Evolutionary conservation across 495 filamentous ascomycete genomes (phyloP), one percentile per base, ranked within the genome.

Genomic region (Aspergillus campestris): DNA sequence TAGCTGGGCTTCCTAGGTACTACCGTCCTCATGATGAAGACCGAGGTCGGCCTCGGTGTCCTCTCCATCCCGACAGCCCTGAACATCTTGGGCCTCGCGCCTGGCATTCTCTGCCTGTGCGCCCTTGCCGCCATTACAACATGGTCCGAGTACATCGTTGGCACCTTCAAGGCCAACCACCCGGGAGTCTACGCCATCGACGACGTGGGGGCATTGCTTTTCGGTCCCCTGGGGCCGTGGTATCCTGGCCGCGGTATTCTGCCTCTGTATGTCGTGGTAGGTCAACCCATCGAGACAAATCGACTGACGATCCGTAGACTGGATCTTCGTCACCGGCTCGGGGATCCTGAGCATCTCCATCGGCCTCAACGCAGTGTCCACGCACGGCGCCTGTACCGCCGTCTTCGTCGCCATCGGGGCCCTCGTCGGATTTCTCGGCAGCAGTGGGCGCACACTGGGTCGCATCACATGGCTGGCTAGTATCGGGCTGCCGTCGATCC

Each of bases 141-240:
- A 32, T 90, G 87, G 69, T 84, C 82, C 11, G 80, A 80, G 58
- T 86, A 82, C 45, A 72, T 87, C 38, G 70, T 89, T 43, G 84
- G 81, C 32, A 77, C 83, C 53, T 80, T 90, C 51, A 87, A 86
- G 59, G 36, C 82, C 9, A 69, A 69, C 43, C 80, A 81, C 59
- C 84, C 82, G 4, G 61, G 80, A 14, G 75, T 89, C 8, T 67
- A 79, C 45, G 72, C 78, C 51, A 83, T 87, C 42, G 79, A 81
- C 33, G 84, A 90, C 58, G 83, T 74, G 5, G 80, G 80, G 6
- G 62, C 67, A 10, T 53, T 89, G 39, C 74, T 87, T 48, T 75
- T 79, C 58, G 84, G 83, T n/a, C 10, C 59, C 43, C n/a, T 57
- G 73, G 14, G 83, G 83, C 0, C 75, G 77, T 45, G 75, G 78